Conservation (phyloP, 208 protist genomes). For the Histomonas meleagridis region DNA sequence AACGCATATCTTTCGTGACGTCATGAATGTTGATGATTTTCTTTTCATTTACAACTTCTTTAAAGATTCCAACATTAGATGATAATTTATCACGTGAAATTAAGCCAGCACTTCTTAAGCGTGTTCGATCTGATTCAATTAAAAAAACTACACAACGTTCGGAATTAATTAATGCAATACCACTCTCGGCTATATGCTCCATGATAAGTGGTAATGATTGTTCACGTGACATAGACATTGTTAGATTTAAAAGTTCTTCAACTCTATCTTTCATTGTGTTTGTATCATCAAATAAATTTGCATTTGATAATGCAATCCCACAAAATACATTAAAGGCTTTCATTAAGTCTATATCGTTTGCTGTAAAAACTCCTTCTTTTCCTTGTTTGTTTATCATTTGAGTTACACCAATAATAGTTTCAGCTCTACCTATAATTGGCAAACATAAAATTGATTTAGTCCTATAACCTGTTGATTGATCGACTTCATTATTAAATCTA, state of each 20-base stretch:
- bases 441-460: slow-evolving; percentile 52
- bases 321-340: slow-evolving; percentile 30
- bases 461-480: slow-evolving; percentile 52
- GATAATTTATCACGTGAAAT: not conserved
- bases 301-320: slow-evolving; percentile 8
- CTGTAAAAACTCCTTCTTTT: not conserved
- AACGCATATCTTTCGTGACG: not conserved
- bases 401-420: not conserved
- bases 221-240: not conserved
- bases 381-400: slow-evolving; percentile 34
- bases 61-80: not conserved
- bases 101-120: not conserved
- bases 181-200: not conserved
- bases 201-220: not conserved
- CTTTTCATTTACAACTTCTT: not conserved
- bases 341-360: not conserved
- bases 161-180: not conserved
- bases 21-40: not conserved
- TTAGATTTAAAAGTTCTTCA: not conserved
- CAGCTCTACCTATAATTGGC: slow-evolving; percentile 44
- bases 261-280: slow-evolving; percentile 28
- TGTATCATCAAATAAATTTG: slow-evolving; percentile 27
- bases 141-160: slow-evolving; percentile 3
- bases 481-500: slow-evolving; percentile 52
- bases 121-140: not conserved